Evolutionary conservation across 2,329 filamentous ascomycete genomes (phyloP).

Genomic region (Pyricularia grisea): DNA sequence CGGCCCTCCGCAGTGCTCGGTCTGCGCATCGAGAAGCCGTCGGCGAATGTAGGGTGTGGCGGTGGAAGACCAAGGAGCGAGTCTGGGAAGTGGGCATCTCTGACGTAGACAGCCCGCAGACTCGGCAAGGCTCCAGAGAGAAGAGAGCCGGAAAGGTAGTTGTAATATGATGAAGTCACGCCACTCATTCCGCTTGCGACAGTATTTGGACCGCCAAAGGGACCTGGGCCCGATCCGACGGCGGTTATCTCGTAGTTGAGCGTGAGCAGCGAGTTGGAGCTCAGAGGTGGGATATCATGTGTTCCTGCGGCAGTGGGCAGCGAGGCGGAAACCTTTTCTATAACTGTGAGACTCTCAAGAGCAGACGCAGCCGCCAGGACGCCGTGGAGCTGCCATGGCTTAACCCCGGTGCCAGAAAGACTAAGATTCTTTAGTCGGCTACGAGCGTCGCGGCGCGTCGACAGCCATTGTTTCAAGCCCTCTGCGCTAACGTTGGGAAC

Average conservation of each 20-base stretch:
- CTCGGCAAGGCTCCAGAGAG: conserved; percentile 65
- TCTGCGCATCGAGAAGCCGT: conserved; percentile 20
- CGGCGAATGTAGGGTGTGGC: conserved; percentile 38
- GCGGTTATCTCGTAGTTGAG: conserved; percentile 78
- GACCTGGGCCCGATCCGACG: conserved; percentile 33
- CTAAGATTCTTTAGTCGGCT: conserved; percentile 57
- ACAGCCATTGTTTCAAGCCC: conserved; percentile 61
- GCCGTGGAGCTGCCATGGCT: conserved; percentile 48
- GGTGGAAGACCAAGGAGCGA: conserved; percentile 62
- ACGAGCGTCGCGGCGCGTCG: conserved; percentile 44
- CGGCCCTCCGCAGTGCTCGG: neutral
- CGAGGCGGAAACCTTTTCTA: conserved; percentile 37
- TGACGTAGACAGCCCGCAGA: conserved; percentile 72
- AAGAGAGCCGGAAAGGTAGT: conserved; percentile 76
- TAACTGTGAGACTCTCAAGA: conserved; percentile 48
- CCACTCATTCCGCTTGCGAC: conserved; percentile 19
- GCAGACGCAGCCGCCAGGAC: conserved; percentile 48
- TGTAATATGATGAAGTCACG: conserved; percentile 61
- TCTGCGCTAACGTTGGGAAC: conserved; percentile 61
- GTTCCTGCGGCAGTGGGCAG: conserved; percentile 37
- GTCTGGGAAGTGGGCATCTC: conserved; percentile 75
- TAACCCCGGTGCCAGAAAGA: conserved; percentile 63
- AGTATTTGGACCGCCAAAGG: conserved; percentile 15
- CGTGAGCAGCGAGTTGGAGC: conserved; percentile 58
- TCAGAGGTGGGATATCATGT: conserved; percentile 46